phyloP scores from a whole-genome alignment of 495 filamentous ascomycete genomes.

The Copromyces sp. region DNA sequence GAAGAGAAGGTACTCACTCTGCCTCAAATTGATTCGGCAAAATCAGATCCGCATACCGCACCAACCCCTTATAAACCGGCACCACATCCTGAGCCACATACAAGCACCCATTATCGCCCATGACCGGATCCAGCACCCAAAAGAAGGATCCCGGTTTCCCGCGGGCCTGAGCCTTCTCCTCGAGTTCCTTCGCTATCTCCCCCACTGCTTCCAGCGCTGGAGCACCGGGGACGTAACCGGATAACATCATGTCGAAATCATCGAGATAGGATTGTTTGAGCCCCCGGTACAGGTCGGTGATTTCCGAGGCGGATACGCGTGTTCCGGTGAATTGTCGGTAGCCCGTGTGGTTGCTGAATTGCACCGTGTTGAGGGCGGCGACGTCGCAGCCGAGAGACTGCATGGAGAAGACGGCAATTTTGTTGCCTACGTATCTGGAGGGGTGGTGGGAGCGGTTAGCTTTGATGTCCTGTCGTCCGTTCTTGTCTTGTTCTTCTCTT shows the following conservation, averaged over 20 bases:
- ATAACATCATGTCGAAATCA: slow-evolving; percentile 84
- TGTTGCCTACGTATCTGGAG: slow-evolving; percentile 87
- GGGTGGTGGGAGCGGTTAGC: not conserved
- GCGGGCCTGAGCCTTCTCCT: slow-evolving; percentile 43
- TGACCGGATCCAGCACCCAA: slow-evolving; percentile 97
- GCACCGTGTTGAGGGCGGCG: slow-evolving; percentile 84
- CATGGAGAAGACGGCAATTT: slow-evolving; percentile 86
- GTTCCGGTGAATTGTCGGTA: slow-evolving; percentile 82
- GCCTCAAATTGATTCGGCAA: slow-evolving; percentile 96
- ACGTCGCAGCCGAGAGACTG: slow-evolving; percentile 91
- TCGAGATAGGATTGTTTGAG: slow-evolving; percentile 71
- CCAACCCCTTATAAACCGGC: slow-evolving; percentile 73
- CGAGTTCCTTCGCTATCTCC: slow-evolving; percentile 68
- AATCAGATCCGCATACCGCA: slow-evolving; percentile 78
- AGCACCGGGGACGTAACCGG: slow-evolving; percentile 84
- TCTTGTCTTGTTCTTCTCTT: not conserved
- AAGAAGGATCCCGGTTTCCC: slow-evolving; percentile 69
- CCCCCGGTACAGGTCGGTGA: slow-evolving; percentile 74
- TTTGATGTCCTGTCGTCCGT: not conserved
- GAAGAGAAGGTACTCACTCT: slow-evolving; percentile 70
- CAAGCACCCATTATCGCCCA: slow-evolving; percentile 87
- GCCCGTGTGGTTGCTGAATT: slow-evolving; percentile 93
- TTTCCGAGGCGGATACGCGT: slow-evolving; percentile 67
- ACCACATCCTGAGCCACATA: slow-evolving; percentile 87
- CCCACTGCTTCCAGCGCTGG: slow-evolving; percentile 76